Evolutionary conservation across 2,329 filamentous ascomycete species (phyloP).

Genomic region (Capronia coronata): DNA sequence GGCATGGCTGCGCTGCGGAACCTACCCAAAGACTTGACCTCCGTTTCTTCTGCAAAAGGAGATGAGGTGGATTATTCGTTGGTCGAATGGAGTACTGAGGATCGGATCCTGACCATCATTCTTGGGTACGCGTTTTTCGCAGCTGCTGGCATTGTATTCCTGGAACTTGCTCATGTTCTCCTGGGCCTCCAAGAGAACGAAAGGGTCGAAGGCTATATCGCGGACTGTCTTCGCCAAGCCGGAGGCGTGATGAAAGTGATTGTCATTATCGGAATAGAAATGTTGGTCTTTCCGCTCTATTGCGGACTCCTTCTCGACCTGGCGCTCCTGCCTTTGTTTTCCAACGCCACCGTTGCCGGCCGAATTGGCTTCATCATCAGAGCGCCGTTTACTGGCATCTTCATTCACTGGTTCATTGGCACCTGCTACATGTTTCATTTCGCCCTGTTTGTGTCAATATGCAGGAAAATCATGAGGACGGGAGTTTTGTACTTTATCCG

Average conservation of each 20-base stretch:
- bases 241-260: conserved; percentile 98
- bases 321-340: conserved; percentile 83
- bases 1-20: background rate
- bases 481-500: conserved; percentile 97
- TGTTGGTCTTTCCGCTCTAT: conserved; percentile 94
- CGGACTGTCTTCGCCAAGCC: conserved; percentile 82
- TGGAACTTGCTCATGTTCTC: conserved; percentile 65
- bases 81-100: conserved; percentile 63
- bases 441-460: conserved; percentile 97
- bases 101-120: conserved; percentile 65
- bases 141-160: conserved; percentile 67
- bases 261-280: conserved; percentile 96
- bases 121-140: conserved; percentile 76
- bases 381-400: conserved; percentile 82
- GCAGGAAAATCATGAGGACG: conserved; percentile 90
- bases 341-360: conserved; percentile 67
- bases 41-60: background rate
- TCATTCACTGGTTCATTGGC: conserved; percentile 97
- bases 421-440: conserved; percentile 99
- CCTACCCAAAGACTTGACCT: conserved; percentile 8
- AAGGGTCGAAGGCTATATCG: conserved; percentile 64
- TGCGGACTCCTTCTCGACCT: conserved; percentile 86
- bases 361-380: conserved; percentile 70
- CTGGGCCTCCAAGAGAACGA: conserved; percentile 51
- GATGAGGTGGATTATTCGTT: conserved; percentile 47